Percentiles rank a stretch among this genome's conserved stretches.
Evolutionary conservation across 352 stramenopile species (phyloP).

Genomic region (Globisporangium emineosum): DNA sequence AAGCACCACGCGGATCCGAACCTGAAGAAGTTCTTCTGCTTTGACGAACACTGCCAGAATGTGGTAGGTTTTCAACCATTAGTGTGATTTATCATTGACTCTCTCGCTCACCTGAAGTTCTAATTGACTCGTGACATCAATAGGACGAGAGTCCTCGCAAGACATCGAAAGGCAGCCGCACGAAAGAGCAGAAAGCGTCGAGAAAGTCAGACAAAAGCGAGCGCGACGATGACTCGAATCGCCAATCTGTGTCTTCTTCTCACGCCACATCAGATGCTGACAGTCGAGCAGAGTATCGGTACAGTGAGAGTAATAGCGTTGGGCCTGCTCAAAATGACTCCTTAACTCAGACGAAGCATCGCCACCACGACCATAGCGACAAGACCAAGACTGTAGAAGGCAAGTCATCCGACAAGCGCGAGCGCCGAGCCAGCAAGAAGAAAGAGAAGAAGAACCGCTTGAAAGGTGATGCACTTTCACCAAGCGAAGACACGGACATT

Average conservation of each 20-base stretch:
- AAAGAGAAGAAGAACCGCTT: slow-evolving; percentile 18
- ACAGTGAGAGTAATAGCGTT: slow-evolving; percentile 18
- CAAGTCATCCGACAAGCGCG: slow-evolving; percentile 12
- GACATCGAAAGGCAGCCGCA: slow-evolving; percentile 17
- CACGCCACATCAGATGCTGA: not conserved
- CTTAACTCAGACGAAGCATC: not conserved
- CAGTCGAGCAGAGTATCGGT: not conserved
- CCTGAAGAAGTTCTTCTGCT: slow-evolving; percentile 60
- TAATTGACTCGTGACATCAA: not conserved
- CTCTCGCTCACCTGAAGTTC: not conserved
- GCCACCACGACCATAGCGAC: not conserved
- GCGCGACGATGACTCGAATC: slow-evolving; percentile 15
- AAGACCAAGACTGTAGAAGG: not conserved
- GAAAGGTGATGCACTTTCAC: not conserved
- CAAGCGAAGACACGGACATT: not conserved
- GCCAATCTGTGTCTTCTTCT: slow-evolving; percentile 15
- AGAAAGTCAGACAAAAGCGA: not conserved
- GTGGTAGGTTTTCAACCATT: slow-evolving; percentile 31
- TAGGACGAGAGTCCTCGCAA: slow-evolving; percentile 33
- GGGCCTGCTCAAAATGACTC: not conserved
- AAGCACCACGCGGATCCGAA: slow-evolving; percentile 39
- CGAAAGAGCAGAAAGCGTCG: slow-evolving; percentile 1
- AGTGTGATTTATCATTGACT: not conserved
- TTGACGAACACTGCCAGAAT: slow-evolving; percentile 58
- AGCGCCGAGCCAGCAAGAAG: slow-evolving; percentile 19